A percentile compares a stretch with the other conserved stretches of the same genome.
Conservation (phyloP, 768 basidiomycete species). For the Xerocomus spinulosus region DNA sequence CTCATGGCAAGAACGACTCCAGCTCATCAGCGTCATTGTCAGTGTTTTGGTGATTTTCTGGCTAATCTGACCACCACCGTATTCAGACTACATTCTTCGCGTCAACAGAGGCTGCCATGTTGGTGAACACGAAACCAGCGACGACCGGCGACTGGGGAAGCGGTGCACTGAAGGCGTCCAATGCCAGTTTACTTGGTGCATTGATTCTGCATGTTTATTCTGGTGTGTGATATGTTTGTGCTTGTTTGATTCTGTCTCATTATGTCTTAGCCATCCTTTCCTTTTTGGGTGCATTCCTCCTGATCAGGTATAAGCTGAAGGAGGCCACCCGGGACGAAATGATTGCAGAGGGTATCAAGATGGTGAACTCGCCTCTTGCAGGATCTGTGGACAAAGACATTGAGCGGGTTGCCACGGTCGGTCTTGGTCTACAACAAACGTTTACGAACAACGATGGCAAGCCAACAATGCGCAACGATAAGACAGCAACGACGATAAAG, state of each 20-base stretch:
- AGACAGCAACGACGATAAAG: not conserved
- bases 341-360: slow-evolving; percentile 31
- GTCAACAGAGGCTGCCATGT: slow-evolving; percentile 50
- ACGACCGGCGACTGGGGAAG: slow-evolving; percentile 7
- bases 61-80: not conserved
- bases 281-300: slow-evolving; percentile 53
- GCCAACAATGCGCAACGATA: not conserved
- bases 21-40: slow-evolving; percentile 57
- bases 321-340: slow-evolving; percentile 48
- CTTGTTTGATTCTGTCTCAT: slow-evolving; percentile 1
- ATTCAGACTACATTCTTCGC: slow-evolving; percentile 63
- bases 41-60: slow-evolving; percentile 17
- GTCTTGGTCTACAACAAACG: slow-evolving; percentile 1
- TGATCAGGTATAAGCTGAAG: slow-evolving; percentile 50
- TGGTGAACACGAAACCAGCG: slow-evolving; percentile 40
- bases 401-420: slow-evolving; percentile 5
- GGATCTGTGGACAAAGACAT: slow-evolving; percentile 10
- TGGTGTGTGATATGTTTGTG: slow-evolving; percentile 30
- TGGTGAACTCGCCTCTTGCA: slow-evolving; percentile 21
- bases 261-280: slow-evolving; percentile 36
- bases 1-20: slow-evolving; percentile 60
- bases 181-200: slow-evolving; percentile 47
- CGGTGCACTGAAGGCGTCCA: slow-evolving; percentile 32
- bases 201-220: slow-evolving; percentile 51
- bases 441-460: not conserved